Base-by-base conservation (phyloP, 192 early-diverging fungal species). In the Dimargaris cristalligena region DNA sequence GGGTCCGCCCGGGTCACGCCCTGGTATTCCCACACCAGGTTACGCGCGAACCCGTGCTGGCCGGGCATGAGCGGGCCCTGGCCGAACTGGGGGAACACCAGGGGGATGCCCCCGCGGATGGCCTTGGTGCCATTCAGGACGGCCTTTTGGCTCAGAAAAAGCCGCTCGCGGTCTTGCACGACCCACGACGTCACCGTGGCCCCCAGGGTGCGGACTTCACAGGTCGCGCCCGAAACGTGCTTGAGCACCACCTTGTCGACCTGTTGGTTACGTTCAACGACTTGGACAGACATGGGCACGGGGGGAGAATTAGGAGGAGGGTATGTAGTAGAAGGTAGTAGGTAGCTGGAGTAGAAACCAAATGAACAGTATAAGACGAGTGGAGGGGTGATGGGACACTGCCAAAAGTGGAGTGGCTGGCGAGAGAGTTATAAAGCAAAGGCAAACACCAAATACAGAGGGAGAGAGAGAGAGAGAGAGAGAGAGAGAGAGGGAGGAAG, bases 101-200 rank as follows among this genome's bases (percentile, higher is more conserved):
- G 56, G 1, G 67, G 75, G 58, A 77, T 80, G 41, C 88, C 88
- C 54, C 87, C 92, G 38, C 95, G 92, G 60, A 96, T 87, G 0
- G 92, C 85, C 76, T 92, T 96, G 67, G 81, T 79, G 34, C 90
- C 91, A 66, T 99, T 83, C 1, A 92, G 71, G 32, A 83, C 73
- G 23, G 92, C 85, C 59, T 80, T 77, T 38, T 69, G 71, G 71
- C 90, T 94, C 46, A 97, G 71, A 67, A 94, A 98, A 58, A 98
- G 74, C 62, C 80, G 78, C 63, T 98, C 92, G 49, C 74, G 58
- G 38, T 78, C 86, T 31, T 68, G 63, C 49, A 76, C 73, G 52
- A 79, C 83, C 91, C 92, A 99, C 34, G 82, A 85, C 0, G 90
- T 99, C 48, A 99, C 74, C 1, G 95, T 97, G 29, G 93, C 89